These are phyloP conservation scores for Rhodotorula taiwanensis DNA, from an alignment of 768 basidiomycete genomes.

Conservation along the genomic window DNA sequence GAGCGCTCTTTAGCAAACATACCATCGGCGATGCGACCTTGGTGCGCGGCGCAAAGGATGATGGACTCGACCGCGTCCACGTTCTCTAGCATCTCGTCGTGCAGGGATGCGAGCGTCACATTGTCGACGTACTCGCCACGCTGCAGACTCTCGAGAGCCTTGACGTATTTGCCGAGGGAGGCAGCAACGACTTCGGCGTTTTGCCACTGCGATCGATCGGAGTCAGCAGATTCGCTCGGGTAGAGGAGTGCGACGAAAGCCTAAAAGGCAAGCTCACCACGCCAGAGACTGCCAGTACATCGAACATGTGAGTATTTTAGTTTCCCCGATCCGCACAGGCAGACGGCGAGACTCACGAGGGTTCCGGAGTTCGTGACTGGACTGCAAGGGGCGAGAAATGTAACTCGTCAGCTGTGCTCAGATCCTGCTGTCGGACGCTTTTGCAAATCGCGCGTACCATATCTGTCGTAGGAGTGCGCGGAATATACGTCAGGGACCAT, in stretches of 20 bases:
- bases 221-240: no score
- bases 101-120: not conserved
- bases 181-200: constrained; percentile 34
- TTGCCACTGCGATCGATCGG: no score
- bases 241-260: no score
- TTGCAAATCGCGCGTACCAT: constrained; percentile 4
- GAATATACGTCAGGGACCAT: no score
- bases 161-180: constrained; percentile 25
- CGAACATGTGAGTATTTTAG: no score
- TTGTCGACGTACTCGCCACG: not conserved
- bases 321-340: no score
- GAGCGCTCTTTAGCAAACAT: no score
- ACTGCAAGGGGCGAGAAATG: not conserved
- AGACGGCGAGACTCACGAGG: no score
- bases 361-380: constrained; percentile 34
- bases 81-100: constrained; percentile 32
- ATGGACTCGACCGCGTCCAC: constrained; percentile 31
- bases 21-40: constrained; percentile 27
- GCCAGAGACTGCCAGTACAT: no score
- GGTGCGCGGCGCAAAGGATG: constrained; percentile 33
- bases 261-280: no score
- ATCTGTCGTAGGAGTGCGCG: no score
- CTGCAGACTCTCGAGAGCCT: constrained; percentile 14
- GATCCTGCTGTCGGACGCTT: no score
- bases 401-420: not conserved